Evolutionary conservation across 352 stramenopile genomes (phyloP), one percentile per base, ranked within the genome.

Genomic region (Pythium oligandrum): DNA sequence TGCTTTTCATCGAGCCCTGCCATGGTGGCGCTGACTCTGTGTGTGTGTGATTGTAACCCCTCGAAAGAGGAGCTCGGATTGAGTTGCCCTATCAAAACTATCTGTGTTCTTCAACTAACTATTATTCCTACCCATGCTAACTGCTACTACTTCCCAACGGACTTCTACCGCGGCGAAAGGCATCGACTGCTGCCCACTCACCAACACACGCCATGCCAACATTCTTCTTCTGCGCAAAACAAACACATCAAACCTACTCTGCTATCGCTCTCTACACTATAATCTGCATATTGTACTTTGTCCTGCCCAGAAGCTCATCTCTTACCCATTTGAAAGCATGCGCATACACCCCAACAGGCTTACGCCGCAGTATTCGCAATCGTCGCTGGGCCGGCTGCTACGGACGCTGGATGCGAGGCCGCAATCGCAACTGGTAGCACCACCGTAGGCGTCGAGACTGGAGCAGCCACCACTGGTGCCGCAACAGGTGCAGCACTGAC

Each of bases 391-490:
- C 17, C 17, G 17, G 12, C 47, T 8, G n/a, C 44, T 9, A 49
- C n/a, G 44, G 31, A 9, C 7, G 31, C 31, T 9, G 47, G 36
- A 31, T 26, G 1, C 11, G 30, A 5, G 3, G 10, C 38, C 26
- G 32, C 38, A 4, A 32, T 6, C 5, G 49, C 38, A 37, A 48
- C 49, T 31, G 49, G 49, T 31, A 48, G 49, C 38, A 55, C 45
- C 38, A 48, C 38, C 17, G 67, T 48, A 26, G 17, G 17, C 5
- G 59, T 39, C 8, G 59, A 38, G 30, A 63, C 44, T 68, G 64
- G 44, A 39, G 48, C 44, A 34, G 39, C 56, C 44, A 35, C n/a
- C 26, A 35, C 31, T 38, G 58, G 40, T 32, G 31, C 43, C 4
- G 51, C 10, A 30, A 37, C 51, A 2, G 53, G 7, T 26, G 17